Evolutionary conservation across 345 rosid species (phyloP).

Genomic region (Diplotaxis tenuifolia): DNA sequence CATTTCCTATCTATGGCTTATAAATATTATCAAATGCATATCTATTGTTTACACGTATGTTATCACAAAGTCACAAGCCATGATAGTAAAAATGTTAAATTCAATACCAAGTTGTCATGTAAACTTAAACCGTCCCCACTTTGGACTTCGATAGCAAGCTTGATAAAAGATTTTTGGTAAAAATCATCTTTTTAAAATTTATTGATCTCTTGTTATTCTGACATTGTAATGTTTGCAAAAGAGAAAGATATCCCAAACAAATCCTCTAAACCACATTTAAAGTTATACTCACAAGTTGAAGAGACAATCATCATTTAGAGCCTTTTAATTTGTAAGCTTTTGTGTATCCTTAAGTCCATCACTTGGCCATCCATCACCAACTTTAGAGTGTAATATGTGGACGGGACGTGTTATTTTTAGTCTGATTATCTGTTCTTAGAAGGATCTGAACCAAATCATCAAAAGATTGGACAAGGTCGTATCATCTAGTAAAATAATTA

Average conservation of each 20-base stretch:
- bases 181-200: too few species aligned
- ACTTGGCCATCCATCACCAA: background rate
- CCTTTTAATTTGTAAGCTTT: background rate
- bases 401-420: background rate
- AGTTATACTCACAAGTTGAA: background rate
- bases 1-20: too few species aligned
- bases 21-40: background rate
- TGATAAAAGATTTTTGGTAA: too few species aligned
- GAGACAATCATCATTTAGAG: background rate
- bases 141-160: background rate
- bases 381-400: background rate
- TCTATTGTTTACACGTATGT: conserved; percentile 14
- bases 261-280: background rate
- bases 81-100: background rate
- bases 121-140: background rate
- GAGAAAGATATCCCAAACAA: background rate
- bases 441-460: background rate
- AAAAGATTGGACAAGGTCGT: background rate
- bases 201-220: too few species aligned
- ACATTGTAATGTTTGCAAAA: too few species aligned
- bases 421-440: background rate
- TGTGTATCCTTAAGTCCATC: background rate
- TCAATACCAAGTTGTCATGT: conserved; percentile 1
- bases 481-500: background rate
- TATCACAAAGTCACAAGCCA: conserved; percentile 6